Conservation (phyloP, 768 basidiomycete genomes). For the Rossbeevera mucosa region DNA sequence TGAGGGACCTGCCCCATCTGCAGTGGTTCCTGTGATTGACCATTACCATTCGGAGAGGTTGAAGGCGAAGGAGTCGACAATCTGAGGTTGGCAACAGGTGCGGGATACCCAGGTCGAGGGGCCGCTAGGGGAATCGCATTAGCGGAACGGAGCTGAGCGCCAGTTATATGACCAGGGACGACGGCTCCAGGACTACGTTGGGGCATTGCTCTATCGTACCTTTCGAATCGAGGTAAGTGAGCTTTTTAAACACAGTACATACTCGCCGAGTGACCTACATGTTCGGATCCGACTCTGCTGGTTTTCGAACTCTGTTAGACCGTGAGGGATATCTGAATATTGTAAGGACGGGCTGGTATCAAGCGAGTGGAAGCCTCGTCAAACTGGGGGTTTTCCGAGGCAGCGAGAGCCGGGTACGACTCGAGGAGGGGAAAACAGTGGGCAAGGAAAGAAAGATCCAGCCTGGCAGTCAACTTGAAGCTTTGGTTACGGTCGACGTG, state of each 20-base stretch:
- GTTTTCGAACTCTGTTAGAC: conserved; percentile 34
- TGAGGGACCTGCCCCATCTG: conserved; percentile 32
- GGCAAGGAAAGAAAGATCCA: not conserved
- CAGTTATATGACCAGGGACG: conserved; percentile 45
- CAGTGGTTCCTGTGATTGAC: conserved; percentile 15
- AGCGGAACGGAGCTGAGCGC: conserved; percentile 27
- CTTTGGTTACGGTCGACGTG: conserved; percentile 20
- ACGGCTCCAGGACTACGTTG: conserved; percentile 52
- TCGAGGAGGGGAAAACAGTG: conserved; percentile 4
- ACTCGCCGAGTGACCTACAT: conserved; percentile 50
- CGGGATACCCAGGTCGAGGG: conserved; percentile 70
- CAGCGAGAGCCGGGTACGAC: conserved; percentile 19
- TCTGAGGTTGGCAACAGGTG: conserved; percentile 62
- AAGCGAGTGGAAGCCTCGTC: conserved; percentile 31
- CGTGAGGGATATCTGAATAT: conserved; percentile 30
- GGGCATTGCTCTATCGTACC: conserved; percentile 57
- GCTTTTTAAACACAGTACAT: not conserved
- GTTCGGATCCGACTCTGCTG: conserved; percentile 49
- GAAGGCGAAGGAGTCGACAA: conserved; percentile 46
- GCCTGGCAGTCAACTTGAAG: not conserved
- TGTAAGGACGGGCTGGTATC: conserved; percentile 12
- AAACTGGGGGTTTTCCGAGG: conserved; percentile 15
- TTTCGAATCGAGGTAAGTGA: conserved; percentile 24
- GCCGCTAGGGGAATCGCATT: conserved; percentile 51
- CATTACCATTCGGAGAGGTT: conserved; percentile 29